A percentile compares a stretch with the other conserved stretches of the same genome.
Conservation (phyloP, 2,329 filamentous ascomycete genomes). For the Cercospora brassicicola region DNA sequence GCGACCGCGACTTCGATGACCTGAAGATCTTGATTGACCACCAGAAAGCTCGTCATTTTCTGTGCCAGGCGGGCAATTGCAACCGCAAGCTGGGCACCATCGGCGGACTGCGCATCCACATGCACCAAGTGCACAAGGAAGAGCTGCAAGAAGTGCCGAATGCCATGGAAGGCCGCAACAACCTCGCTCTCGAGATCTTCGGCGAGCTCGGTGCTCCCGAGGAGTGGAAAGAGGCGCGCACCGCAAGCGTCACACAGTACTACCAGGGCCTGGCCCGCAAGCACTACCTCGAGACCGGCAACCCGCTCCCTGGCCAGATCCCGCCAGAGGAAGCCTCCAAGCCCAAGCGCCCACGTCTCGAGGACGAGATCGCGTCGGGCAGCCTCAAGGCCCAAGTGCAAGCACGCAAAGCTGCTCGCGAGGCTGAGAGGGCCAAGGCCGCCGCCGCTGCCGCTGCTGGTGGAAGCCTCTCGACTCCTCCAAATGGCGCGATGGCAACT, state of each 20-base stretch:
- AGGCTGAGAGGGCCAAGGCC: slow-evolving; percentile 10
- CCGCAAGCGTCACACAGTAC: slow-evolving; percentile 79
- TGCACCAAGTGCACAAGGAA: slow-evolving; percentile 99
- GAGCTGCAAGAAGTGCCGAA: slow-evolving; percentile 85
- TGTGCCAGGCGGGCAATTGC: slow-evolving; percentile 75
- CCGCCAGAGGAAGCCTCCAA: neutral
- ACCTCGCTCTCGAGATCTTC: slow-evolving; percentile 92
- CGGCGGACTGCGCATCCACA: slow-evolving; percentile 91
- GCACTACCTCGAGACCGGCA: slow-evolving; percentile 77
- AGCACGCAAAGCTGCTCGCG: neutral
- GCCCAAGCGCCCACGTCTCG: slow-evolving; percentile 3
- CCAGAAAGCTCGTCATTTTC: slow-evolving; percentile 99
- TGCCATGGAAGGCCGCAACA: slow-evolving; percentile 80
- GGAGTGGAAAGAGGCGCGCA: slow-evolving; percentile 78
- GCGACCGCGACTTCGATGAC: slow-evolving; percentile 98
- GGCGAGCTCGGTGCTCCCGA: slow-evolving; percentile 96
- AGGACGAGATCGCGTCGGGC: neutral
- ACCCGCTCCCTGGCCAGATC: slow-evolving; percentile 62
- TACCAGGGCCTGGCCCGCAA: slow-evolving; percentile 85
- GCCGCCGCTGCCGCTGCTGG: slow-evolving; percentile 7
- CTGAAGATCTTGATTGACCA: slow-evolving; percentile 94
- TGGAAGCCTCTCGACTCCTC: neutral
- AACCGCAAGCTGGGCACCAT: slow-evolving; percentile 86
- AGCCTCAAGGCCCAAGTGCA: neutral
- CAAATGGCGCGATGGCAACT: neutral